A percentile compares a stretch with the other conserved stretches of the same genome.
These are phyloP conservation scores for Exophiala viscosa DNA, from an alignment of 2,329 filamentous ascomycete species.

Conservation along the genomic window DNA sequence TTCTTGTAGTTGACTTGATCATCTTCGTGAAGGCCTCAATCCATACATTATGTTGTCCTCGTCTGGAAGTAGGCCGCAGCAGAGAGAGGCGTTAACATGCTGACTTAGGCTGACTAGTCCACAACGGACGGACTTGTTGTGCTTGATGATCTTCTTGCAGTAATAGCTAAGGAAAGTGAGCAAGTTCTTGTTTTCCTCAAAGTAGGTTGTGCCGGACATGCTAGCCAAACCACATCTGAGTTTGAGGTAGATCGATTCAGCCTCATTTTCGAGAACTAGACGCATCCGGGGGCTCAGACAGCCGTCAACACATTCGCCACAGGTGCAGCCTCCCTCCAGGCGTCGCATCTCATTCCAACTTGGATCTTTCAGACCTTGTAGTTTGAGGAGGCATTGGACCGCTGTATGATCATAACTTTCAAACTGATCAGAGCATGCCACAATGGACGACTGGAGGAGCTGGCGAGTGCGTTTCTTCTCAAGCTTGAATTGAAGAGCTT, in stretches of 20 bases:
- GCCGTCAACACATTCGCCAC: constrained; percentile 35
- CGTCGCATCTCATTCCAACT: constrained; percentile 14
- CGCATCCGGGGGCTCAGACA: constrained; percentile 40
- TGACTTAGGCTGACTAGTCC: neutral
- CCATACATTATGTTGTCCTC: neutral
- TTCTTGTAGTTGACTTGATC: neutral
- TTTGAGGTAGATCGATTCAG: constrained; percentile 1
- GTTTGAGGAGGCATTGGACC: constrained; percentile 31
- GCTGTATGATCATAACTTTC: constrained; percentile 30
- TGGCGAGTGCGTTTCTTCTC: constrained; percentile 30
- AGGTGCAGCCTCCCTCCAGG: constrained; percentile 39
- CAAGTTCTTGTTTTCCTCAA: neutral
- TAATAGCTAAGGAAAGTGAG: neutral
- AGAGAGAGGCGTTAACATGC: neutral
- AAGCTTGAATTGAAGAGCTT: constrained; percentile 30
- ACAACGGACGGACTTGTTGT: neutral
- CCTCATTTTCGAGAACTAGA: constrained; percentile 29
- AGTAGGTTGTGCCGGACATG: neutral
- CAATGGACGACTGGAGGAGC: constrained; percentile 2
- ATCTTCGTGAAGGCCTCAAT: neutral
- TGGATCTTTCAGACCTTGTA: constrained; percentile 22
- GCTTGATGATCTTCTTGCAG: neutral
- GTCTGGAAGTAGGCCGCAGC: neutral
- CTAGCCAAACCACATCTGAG: neutral
- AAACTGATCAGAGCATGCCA: constrained; percentile 25